These are phyloP conservation scores for Lojkania enalia DNA, from an alignment of 2,329 filamentous ascomycete species.

Conservation along the genomic window DNA sequence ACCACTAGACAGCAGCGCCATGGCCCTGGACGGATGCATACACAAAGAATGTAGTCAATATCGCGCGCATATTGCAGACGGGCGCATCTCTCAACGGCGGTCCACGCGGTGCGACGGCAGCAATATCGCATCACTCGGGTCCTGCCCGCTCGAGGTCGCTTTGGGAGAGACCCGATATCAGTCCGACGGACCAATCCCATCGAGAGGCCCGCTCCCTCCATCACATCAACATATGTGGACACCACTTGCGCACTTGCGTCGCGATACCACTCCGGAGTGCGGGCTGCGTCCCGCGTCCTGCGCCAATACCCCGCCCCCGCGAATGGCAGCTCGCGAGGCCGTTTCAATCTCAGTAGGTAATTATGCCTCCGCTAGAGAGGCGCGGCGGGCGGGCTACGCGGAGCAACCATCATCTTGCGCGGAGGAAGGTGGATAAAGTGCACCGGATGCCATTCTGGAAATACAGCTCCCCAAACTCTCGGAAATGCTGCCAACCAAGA, in stretches of 20 bases:
- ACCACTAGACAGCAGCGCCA: too few species aligned
- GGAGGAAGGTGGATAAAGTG: neutral
- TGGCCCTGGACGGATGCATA: neutral
- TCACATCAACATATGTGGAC: too few species aligned
- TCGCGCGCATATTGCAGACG: neutral
- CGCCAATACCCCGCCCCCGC: neutral
- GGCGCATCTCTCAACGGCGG: neutral
- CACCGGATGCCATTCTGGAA: neutral
- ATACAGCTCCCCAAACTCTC: slow-evolving; percentile 1
- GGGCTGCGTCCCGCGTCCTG: too few species aligned
- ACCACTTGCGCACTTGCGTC: neutral
- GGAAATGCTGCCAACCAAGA: slow-evolving; percentile 1
- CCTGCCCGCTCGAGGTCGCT: neutral
- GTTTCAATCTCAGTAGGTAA: slow-evolving; percentile 6
- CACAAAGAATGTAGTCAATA: neutral
- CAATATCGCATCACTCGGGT: neutral
- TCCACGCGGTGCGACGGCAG: neutral
- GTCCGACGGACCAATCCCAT: neutral
- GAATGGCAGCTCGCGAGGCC: neutral
- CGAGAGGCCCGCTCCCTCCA: too few species aligned
- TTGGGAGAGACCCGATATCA: neutral
- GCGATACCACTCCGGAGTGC: neutral
- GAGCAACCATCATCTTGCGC: neutral
- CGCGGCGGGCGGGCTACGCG: neutral
- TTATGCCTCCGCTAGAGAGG: neutral